These are phyloP conservation scores for Pseudozyma thailandica DNA, from an alignment of 1,284 basidiomycete genomes.

Conservation along the genomic window DNA sequence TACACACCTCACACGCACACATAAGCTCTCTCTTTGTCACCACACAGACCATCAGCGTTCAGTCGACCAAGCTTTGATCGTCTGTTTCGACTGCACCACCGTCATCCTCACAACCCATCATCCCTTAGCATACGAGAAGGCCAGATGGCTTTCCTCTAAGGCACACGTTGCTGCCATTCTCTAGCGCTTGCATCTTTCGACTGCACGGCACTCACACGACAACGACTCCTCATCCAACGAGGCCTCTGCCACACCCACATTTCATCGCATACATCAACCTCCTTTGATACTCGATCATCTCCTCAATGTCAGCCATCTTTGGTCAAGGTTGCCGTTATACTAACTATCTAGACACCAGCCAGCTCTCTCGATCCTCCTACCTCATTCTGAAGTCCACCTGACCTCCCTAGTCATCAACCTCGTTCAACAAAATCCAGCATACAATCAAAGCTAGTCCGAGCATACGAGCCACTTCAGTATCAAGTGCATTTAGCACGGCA, in stretches of 20 bases:
- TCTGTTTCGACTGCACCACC: not conserved
- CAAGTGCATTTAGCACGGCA: too few species aligned
- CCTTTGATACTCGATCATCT: constrained; percentile 11
- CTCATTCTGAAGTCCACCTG: not conserved
- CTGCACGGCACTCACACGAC: not conserved
- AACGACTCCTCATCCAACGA: not conserved
- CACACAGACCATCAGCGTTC: too few species aligned
- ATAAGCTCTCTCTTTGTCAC: too few species aligned
- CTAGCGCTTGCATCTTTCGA: not conserved
- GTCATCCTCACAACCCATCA: not conserved
- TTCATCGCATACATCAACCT: constrained; percentile 4
- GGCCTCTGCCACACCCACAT: too few species aligned
- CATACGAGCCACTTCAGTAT: too few species aligned
- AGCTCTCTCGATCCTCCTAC: constrained; percentile 2
- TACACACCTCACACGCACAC: too few species aligned
- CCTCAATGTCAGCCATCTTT: constrained; percentile 49
- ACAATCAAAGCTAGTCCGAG: not conserved
- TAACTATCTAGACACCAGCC: constrained; percentile 50
- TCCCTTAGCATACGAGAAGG: not conserved
- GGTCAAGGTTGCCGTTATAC: constrained; percentile 51
- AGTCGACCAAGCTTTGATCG: too few species aligned
- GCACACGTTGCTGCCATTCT: not conserved
- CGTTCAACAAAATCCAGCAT: not conserved
- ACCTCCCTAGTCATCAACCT: not conserved
- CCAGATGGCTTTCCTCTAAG: constrained; percentile 19